phyloP scores from a whole-genome alignment of 2,329 filamentous ascomycete species.

The Pestalotiopsis sp. region DNA sequence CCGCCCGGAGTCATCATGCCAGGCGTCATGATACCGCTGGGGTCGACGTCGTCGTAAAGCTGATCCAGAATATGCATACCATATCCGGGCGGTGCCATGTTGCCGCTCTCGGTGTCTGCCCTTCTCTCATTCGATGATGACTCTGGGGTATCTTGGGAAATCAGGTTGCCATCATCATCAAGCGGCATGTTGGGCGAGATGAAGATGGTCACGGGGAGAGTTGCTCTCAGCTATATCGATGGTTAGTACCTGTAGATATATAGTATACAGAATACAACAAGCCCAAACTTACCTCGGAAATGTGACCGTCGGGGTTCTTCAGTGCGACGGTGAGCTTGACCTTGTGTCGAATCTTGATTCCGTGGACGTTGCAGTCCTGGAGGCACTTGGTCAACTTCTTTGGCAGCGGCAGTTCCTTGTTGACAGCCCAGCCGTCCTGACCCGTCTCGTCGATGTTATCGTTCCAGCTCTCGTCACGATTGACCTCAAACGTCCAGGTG shows the following conservation, averaged over 20 bases:
- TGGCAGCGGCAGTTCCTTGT: constrained; percentile 68
- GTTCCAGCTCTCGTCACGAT: constrained; percentile 63
- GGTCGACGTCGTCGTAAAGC: constrained; percentile 84
- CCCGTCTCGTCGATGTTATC: constrained; percentile 68
- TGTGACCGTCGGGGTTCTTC: constrained; percentile 91
- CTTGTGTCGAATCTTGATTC: constrained; percentile 91
- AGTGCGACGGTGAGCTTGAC: constrained; percentile 88
- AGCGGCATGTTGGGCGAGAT: constrained; percentile 92
- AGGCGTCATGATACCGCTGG: constrained; percentile 72
- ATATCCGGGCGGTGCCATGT: constrained; percentile 86
- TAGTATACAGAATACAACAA: not conserved
- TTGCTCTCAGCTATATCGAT: constrained; percentile 69
- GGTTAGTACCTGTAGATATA: constrained; percentile 13
- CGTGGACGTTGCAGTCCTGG: constrained; percentile 84
- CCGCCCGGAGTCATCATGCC: constrained; percentile 7
- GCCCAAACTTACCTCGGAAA: constrained; percentile 69
- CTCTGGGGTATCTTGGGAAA: constrained; percentile 56
- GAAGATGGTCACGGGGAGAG: constrained; percentile 87
- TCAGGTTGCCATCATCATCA: constrained; percentile 81
- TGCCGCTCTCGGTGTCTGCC: constrained; percentile 53
- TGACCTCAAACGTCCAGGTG: constrained; percentile 56
- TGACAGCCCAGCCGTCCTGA: constrained; percentile 65
- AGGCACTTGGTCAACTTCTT: constrained; percentile 80
- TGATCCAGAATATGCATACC: constrained; percentile 87
- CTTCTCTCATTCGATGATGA: constrained; percentile 32